Base-by-base conservation (phyloP, 2,329 filamentous ascomycete genomes). In the Pezicula radicicola region DNA sequence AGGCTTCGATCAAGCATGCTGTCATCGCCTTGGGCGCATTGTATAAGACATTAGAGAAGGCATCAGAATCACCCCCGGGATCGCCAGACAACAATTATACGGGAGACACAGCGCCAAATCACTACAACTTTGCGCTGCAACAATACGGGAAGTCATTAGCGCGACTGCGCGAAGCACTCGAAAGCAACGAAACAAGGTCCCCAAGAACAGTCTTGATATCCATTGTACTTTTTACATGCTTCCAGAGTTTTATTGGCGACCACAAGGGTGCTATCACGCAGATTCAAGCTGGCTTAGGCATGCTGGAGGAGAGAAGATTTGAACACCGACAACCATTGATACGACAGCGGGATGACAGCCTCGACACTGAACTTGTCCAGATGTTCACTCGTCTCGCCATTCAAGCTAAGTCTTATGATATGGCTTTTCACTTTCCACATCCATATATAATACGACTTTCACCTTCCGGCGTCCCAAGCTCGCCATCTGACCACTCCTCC, bases 371-470 rank as follows among this genome's bases (percentile, higher is more conserved):
- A 60, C 72, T 86, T 25, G 72, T 81, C 6, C 79, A 81, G 46
- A 84, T 85, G 71, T 85, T 85, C 59, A 84, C 79, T 1, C 76
- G 83, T 4, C 71, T 85, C 2, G 81, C 81, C 2, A 83, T 85
- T 41, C 83, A 85, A 63, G 83, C 83, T 41, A 86, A 85, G 62
- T 84, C 81, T 0, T 86, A 86, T 62, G 83, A 85, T 60, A 81
- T 85, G 80, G 83, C 83, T 30, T 86, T 85, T 61, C 83, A 86
- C 63, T 85, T 85, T 53, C 82, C 82, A 1, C 74, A 81, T 28
- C 81, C 82, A 1, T 83, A 77, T 51, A 81, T 85, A 6, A 80
- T 85, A 54, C 75, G 74, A 6, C 70, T 81, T 9, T 75, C 73
- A 1, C 70, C 75, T 54, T 54, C 56, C 54, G 53, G 59, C 68